Conservation (phyloP, 2,329 filamentous ascomycete genomes). For the Penicillium sp. region DNA sequence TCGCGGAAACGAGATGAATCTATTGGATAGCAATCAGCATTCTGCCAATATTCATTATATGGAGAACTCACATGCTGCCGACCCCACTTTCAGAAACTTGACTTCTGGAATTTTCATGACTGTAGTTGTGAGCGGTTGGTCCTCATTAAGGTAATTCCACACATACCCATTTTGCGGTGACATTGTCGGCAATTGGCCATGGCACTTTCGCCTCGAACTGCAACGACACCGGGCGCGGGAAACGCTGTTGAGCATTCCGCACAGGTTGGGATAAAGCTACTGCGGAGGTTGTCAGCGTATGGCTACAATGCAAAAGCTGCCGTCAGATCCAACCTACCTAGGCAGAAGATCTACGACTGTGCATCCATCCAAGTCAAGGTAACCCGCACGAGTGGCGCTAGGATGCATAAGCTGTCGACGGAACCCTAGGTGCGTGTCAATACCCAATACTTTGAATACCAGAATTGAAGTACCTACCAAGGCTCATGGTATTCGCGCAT, state of each 20-base stretch:
- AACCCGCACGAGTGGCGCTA: conserved; percentile 64
- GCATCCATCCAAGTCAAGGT: conserved; percentile 67
- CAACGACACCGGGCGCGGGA: conserved; percentile 54
- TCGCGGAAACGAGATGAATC: conserved; percentile 22
- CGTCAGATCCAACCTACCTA: no score
- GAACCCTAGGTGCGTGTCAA: conserved; percentile 41
- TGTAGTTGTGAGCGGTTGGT: conserved; percentile 15
- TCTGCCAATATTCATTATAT: no score
- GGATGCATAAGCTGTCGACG: conserved; percentile 63
- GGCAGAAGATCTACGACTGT: conserved; percentile 67
- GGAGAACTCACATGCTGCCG: conserved; percentile 42
- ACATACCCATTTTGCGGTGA: conserved; percentile 62
- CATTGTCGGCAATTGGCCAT: conserved; percentile 71
- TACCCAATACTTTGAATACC: no score
- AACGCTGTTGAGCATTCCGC: conserved; percentile 62
- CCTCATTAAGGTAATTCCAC: neutral
- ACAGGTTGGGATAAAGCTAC: conserved; percentile 75
- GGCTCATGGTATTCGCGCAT: conserved; percentile 44
- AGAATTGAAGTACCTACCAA: conserved; percentile 29
- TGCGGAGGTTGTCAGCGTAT: no score
- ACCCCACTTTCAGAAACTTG: conserved; percentile 64
- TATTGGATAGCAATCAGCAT: conserved; percentile 6
- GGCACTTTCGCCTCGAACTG: conserved; percentile 63
- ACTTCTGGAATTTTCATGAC: conserved; percentile 67
- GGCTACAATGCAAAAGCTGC: no score